phyloP scores from a whole-genome alignment of 2,329 filamentous ascomycete species.

The Periglandula ipomoeae region DNA sequence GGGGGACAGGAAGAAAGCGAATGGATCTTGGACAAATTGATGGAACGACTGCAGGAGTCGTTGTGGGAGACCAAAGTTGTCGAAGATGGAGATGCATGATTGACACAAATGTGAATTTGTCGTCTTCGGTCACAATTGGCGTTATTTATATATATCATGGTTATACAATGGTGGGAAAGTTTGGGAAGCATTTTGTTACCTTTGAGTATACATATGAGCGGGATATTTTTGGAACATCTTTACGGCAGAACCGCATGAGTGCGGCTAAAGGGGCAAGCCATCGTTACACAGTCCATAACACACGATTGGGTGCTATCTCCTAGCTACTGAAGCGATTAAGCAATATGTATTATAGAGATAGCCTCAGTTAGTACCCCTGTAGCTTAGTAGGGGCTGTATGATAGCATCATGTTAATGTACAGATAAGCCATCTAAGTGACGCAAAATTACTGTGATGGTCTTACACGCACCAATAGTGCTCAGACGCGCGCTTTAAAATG shows the following conservation, averaged over 20 bases:
- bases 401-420: not conserved
- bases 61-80: conserved; percentile 12
- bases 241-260: not conserved
- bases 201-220: not conserved
- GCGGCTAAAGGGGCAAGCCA: not conserved
- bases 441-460: not conserved
- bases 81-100: conserved; percentile 4
- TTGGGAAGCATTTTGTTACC: not conserved
- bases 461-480: not conserved
- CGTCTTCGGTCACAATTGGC: not conserved
- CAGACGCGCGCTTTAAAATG: too few relatives aligned
- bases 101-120: too few relatives aligned
- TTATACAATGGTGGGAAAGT: not conserved
- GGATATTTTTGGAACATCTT: not conserved
- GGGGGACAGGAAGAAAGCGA: conserved; percentile 58
- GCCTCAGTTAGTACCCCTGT: not conserved
- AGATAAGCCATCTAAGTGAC: not conserved
- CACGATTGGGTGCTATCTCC: not conserved
- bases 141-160: not conserved
- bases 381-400: not conserved
- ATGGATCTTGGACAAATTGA: conserved; percentile 62
- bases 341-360: not conserved
- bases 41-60: conserved; percentile 37
- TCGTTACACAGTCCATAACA: too few relatives aligned
- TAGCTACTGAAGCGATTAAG: not conserved